Percentiles rank a stretch among this genome's conserved stretches.
phyloP scores from a whole-genome alignment of 2,329 filamentous ascomycete species.

The Pseudogymnoascus sp. region DNA sequence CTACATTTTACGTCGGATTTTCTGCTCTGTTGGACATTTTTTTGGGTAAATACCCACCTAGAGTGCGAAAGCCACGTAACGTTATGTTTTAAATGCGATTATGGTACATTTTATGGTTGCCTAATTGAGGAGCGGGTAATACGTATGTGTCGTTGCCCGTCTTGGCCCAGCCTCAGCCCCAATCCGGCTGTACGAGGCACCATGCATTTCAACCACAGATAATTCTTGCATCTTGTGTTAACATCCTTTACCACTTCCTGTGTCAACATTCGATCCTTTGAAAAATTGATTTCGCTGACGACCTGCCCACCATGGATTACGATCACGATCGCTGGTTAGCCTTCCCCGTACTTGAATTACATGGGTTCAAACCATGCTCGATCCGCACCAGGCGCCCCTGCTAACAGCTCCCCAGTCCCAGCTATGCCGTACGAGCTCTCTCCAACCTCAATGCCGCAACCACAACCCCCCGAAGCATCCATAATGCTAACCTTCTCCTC shows the following conservation, averaged over 20 bases:
- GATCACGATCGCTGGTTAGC: neutral
- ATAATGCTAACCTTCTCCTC: neutral
- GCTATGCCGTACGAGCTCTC: slow-evolving; percentile 6
- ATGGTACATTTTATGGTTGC: slow-evolving; percentile 2
- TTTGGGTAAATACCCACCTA: neutral
- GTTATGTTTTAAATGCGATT: neutral
- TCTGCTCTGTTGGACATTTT: neutral
- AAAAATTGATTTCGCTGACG: neutral
- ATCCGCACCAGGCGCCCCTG: neutral
- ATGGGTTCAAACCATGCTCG: neutral
- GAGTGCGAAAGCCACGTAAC: neutral
- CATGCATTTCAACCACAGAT: neutral
- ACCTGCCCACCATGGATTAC: slow-evolving; percentile 2
- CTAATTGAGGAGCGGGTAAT: neutral
- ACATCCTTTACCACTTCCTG: neutral
- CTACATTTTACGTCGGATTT: too few species aligned
- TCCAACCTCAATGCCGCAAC: neutral
- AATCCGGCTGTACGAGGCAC: neutral
- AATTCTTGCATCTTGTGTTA: neutral
- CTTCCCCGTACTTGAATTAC: neutral
- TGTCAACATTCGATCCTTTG: neutral
- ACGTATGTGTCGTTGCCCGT: neutral
- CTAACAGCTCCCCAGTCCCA: slow-evolving; percentile 1
- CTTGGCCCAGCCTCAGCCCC: neutral
- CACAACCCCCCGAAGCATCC: neutral